Conservation (phyloP, 495 filamentous ascomycete species). For the Annulohypoxylon nitens region DNA sequence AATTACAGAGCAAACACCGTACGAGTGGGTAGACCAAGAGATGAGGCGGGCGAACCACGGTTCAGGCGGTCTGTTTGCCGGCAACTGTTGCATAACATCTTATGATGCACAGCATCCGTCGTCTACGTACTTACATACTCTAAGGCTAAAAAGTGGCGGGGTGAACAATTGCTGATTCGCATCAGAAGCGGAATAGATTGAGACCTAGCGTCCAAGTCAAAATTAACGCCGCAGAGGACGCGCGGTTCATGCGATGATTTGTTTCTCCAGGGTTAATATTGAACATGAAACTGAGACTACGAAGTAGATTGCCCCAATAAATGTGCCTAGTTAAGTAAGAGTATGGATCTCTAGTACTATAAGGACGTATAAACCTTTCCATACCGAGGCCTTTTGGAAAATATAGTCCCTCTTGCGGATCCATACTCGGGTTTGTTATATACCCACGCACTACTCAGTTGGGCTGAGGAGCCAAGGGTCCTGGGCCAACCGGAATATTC, state of each 20-base stretch:
- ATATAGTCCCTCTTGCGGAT: conserved; percentile 15
- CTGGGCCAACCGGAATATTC: conserved; percentile 44
- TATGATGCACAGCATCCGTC: conserved; percentile 38
- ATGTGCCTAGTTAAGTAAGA: neutral
- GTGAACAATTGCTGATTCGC: conserved; percentile 2
- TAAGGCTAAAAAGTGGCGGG: conserved; percentile 11
- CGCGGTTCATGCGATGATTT: conserved; percentile 23
- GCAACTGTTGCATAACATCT: conserved; percentile 28
- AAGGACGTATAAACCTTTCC: neutral
- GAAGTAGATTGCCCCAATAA: conserved; percentile 3
- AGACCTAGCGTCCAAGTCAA: conserved; percentile 29
- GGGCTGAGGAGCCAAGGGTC: conserved; percentile 37
- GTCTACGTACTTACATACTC: conserved; percentile 22
- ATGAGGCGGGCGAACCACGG: conserved; percentile 15
- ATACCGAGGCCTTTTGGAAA: conserved; percentile 11
- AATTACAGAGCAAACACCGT: conserved; percentile 12
- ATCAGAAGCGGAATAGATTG: conserved; percentile 28
- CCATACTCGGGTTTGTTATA: conserved; percentile 19
- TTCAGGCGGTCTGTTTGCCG: conserved; percentile 32
- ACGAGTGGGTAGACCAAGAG: conserved; percentile 28
- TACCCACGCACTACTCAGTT: conserved; percentile 20
- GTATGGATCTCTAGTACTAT: conserved; percentile 1
- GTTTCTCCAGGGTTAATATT: conserved; percentile 3
- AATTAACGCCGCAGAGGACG: conserved; percentile 16
- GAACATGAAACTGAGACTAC: conserved; percentile 5